Evolutionary conservation across 371 early-diverging fungal species (phyloP), one percentile per base, ranked within the genome.

Genomic region (Apophysomyces ossiformis): DNA sequence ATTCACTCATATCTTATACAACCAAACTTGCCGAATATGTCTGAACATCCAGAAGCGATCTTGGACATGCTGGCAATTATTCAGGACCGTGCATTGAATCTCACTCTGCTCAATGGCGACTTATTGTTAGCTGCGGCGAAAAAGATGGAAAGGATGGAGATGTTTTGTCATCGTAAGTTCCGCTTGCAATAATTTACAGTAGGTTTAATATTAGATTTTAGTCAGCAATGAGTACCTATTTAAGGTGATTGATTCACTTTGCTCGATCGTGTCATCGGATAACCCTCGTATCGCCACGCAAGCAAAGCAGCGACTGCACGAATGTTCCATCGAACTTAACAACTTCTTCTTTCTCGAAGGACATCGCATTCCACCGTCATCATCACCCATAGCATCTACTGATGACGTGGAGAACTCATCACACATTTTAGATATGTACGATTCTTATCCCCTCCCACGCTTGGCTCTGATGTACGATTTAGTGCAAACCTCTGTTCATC

Each of bases 381-480:
- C 46, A 18, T 45, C 46, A n/a, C 46, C 46, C 46, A 45, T 45
- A 13, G 46, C 46, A 16, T 45, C 46, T 45, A 13, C 46, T n/a
- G 13, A 13, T 45, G 6, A n/a, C 16, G 16, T 45, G 6, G 46
- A 45, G n/a, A 45, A 16, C n/a, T 45, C 46, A 45, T n/a, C 13
- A 45, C 46, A 61, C 45, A 61, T 43, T 21, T 21, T 61, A 26
- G 61, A 61, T 15, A 44, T 45, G 45, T 61, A 61, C 45, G 45
- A 44, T 44, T 9, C 12, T 12, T 61, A 61, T 44, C 61, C 61
- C 35, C 38, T 26, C 8, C 61, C 61, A 6, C 43, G 32, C 21
- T 35, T 61, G 7, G 61, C 61, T 26, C 45, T 61, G 8, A 26
- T 38, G 26, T 61, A 61, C 36, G 61, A 61, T 43, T n/a, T 61